Evolutionary conservation across 2,329 filamentous ascomycete species (phyloP).

Genomic region (Ciborinia camelliae): DNA sequence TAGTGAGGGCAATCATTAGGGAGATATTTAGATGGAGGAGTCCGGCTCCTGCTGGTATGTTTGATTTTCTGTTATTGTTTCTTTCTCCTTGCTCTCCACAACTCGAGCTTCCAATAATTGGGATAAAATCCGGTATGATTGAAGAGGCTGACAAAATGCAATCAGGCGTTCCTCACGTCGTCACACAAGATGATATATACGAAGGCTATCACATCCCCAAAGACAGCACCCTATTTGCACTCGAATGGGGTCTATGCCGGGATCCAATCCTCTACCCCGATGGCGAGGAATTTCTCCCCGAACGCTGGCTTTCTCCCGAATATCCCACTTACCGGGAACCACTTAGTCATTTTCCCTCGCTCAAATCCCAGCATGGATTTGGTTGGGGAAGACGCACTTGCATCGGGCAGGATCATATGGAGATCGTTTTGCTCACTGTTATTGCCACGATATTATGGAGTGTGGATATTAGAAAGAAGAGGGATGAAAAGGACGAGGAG

Average conservation of each 20-base stretch:
- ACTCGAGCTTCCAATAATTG: slow-evolving; percentile 31
- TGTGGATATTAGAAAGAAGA: slow-evolving; percentile 8
- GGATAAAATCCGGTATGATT: slow-evolving; percentile 26
- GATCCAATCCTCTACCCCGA: slow-evolving; percentile 41
- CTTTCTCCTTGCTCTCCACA: background rate
- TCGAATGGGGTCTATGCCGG: slow-evolving; percentile 29
- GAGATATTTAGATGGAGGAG: slow-evolving; percentile 36
- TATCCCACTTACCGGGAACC: slow-evolving; percentile 42
- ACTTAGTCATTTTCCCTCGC: slow-evolving; percentile 37
- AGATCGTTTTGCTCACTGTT: slow-evolving; percentile 22
- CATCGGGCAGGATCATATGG: slow-evolving; percentile 49
- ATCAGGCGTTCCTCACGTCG: slow-evolving; percentile 53
- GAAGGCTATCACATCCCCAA: slow-evolving; percentile 34
- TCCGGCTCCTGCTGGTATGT: slow-evolving; percentile 32
- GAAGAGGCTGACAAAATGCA: slow-evolving; percentile 32
- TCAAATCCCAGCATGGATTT: slow-evolving; percentile 47
- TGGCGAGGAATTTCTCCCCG: slow-evolving; percentile 44
- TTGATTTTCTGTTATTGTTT: slow-evolving; percentile 31
- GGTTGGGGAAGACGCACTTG: slow-evolving; percentile 53
- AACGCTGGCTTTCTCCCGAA: slow-evolving; percentile 20
- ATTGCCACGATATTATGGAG: slow-evolving; percentile 16
- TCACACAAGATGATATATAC: slow-evolving; percentile 53
- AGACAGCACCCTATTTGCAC: slow-evolving; percentile 39
- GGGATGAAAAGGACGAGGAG: slow-evolving; percentile 6
- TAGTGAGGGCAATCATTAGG: slow-evolving; percentile 46